Percentiles rank a stretch among this genome's conserved stretches.
phyloP scores from a whole-genome alignment of 306 rosid species.

The Senna siamea region DNA sequence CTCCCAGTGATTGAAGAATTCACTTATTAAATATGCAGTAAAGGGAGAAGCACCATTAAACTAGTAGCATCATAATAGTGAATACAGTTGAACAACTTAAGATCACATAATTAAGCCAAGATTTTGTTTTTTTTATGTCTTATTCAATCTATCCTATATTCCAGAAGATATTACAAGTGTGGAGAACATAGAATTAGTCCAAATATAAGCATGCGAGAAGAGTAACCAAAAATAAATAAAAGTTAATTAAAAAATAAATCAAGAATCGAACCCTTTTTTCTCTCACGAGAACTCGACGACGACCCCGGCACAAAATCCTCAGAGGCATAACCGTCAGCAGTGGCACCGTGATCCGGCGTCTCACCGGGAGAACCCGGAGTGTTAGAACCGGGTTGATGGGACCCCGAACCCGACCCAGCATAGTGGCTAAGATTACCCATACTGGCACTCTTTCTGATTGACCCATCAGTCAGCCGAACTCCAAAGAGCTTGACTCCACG shows the following conservation, averaged over 20 bases:
- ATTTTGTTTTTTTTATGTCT: background rate
- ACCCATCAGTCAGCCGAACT: conserved; percentile 91
- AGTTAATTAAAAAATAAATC: background rate
- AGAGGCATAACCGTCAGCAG: conserved; percentile 88
- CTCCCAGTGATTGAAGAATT: conserved; percentile 4
- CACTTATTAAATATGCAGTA: background rate
- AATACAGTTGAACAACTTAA: background rate
- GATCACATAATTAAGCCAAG: background rate
- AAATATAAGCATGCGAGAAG: conserved; percentile 24
- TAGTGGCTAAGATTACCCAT: conserved; percentile 97
- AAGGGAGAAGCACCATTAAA: too few relatives aligned
- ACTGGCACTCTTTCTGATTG: conserved; percentile 94
- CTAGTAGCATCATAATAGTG: background rate
- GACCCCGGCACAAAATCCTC: conserved; percentile 98
- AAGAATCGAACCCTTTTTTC: conserved; percentile 75
- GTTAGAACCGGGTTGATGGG: conserved; percentile 44
- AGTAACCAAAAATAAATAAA: background rate
- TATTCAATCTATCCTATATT: background rate
- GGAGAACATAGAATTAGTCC: background rate
- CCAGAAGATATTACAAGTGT: conserved; percentile 1
- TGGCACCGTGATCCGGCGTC: conserved; percentile 66
- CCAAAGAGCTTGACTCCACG: conserved; percentile 96
- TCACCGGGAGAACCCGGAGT: conserved; percentile 90
- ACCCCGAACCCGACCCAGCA: conserved; percentile 52
- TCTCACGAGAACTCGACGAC: conserved; percentile 87